Conservation (phyloP, 1,139 yeast genomes). For the Groenewaldozyma sp. region DNA sequence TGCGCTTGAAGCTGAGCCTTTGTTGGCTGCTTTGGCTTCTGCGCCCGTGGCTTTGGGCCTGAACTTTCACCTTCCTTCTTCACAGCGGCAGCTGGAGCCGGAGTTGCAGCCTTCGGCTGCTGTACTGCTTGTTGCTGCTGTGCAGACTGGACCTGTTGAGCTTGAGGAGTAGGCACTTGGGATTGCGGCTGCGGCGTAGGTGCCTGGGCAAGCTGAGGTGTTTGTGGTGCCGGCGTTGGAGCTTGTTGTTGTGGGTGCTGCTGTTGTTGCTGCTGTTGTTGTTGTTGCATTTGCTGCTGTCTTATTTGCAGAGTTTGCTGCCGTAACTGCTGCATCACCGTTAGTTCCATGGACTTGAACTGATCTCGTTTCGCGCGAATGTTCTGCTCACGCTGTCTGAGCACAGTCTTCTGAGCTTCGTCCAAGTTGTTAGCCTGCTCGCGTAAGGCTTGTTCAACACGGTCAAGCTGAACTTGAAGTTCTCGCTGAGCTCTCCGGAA, state of each 20-base stretch:
- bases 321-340: constrained; percentile 27
- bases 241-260: constrained; percentile 5
- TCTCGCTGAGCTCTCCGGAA: constrained; percentile 16
- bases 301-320: constrained; percentile 10
- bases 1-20: constrained; percentile 1
- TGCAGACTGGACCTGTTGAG: constrained; percentile 14
- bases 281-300: constrained; percentile 14
- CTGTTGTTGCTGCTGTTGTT: constrained; percentile 17
- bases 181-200: background rate
- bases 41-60: constrained; percentile 3
- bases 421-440: constrained; percentile 16
- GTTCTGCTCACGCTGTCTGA: constrained; percentile 19
- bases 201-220: background rate
- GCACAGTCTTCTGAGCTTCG: constrained; percentile 14
- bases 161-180: constrained; percentile 7
- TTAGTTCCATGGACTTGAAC: constrained; percentile 17
- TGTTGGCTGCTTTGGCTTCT: background rate
- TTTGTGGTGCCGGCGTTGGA: background rate
- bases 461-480: constrained; percentile 16
- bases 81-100: constrained; percentile 2
- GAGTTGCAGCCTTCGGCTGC: constrained; percentile 5
- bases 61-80: background rate
- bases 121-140: constrained; percentile 6
- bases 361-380: constrained; percentile 21
- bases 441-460: constrained; percentile 17